Base-by-base conservation (phyloP, 805 yeast genomes). In the Candida palmyrensis region DNA sequence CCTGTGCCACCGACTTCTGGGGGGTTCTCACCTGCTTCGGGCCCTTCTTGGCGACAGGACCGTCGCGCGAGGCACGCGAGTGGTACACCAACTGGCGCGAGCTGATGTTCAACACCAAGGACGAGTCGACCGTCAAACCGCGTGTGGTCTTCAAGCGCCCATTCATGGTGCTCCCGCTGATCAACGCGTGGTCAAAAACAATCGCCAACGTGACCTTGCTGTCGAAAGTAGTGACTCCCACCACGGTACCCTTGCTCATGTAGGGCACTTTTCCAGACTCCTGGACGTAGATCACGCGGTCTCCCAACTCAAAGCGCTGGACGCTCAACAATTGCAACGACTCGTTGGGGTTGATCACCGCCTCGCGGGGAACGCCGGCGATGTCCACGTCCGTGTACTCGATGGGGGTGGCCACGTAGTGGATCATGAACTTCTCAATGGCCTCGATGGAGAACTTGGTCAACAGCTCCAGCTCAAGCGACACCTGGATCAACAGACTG, bases 231-330 rank as follows among this genome's bases (percentile, higher is more conserved):
- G 59, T 60, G 36, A 73, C 65, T 6, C 83, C 81, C 31, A 85
- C 82, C 35, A 92, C 95, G 1, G 96, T 88, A 54, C 99, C 99
- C 49, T 82, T 82, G 17, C 85, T 72, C 51, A 82, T 87, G 36
- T 80, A 59, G 18, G 96, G 95, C 11, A 89, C 95, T 50, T 85
- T 87, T 32, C 97, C 97, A 16, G 84, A 77, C 46, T 80, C 84
- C 46, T 82, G 82, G 15, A 87, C 83, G 44, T 85, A 88, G 16
- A 84, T 73, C 19, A 92, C 86, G 40, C 98, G 75, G 51, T 92
- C 97, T 47, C 98, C 98, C 15, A 92, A 67, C 18, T 73, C 71
- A 53, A 92, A 92, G 29, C 68, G 61, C 62, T 92, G 99, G 25
- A 71, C 69, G 36, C 82, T 74, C 44, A 92, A 68, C 42, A 78